These are phyloP conservation scores for Malassezia equina DNA, from an alignment of 1,284 basidiomycete species.

Conservation along the genomic window DNA sequence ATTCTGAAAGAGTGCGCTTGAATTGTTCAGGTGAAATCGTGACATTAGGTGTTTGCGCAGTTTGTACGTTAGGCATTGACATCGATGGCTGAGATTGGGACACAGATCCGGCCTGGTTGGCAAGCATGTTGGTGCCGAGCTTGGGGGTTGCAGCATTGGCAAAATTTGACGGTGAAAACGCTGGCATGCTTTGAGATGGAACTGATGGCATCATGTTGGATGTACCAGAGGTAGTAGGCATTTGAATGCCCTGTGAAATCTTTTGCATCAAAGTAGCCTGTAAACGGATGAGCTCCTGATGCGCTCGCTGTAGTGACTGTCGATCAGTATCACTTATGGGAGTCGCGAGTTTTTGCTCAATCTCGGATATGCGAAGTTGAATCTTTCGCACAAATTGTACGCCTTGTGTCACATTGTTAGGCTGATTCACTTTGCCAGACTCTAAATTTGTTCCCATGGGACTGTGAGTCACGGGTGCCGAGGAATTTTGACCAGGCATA, in stretches of 20 bases:
- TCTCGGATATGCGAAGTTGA: conserved; percentile 30
- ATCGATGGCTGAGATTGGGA: neutral
- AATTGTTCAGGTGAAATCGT: conserved; percentile 37
- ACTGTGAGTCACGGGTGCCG: neutral
- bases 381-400: conserved; percentile 30
- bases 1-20: conserved; percentile 34
- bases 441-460: neutral
- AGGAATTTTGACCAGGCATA: neutral
- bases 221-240: neutral
- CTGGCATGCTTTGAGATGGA: neutral
- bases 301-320: conserved; percentile 23
- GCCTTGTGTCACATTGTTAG: conserved; percentile 17
- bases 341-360: conserved; percentile 29
- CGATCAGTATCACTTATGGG: conserved; percentile 25
- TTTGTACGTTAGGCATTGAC: neutral
- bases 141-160: neutral
- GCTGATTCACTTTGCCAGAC: conserved; percentile 3
- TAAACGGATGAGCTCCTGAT: conserved; percentile 24
- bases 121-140: neutral
- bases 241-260: conserved; percentile 18
- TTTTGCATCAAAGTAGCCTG: conserved; percentile 25
- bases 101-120: neutral
- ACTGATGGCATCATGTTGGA: neutral
- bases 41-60: conserved; percentile 20
- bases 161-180: neutral